Conservation (phyloP, 2,329 filamentous ascomycete genomes). For the Cytospora chrysosperma region DNA sequence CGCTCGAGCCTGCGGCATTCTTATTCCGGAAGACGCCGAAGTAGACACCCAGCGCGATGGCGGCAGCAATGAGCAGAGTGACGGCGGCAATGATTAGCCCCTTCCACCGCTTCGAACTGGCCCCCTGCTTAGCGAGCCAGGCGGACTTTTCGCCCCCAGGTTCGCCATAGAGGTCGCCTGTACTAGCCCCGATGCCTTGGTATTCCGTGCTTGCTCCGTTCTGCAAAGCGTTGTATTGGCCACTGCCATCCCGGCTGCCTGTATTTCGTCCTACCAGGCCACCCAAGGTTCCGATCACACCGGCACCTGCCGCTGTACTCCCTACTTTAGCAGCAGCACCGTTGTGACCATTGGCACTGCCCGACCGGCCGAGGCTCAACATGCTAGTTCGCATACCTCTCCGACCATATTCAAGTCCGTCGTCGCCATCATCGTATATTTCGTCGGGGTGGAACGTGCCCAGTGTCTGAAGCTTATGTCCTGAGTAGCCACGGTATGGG, state of each 20-base stretch:
- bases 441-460: slow-evolving; percentile 72
- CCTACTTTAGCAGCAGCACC: slow-evolving; percentile 44
- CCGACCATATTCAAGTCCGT: slow-evolving; percentile 63
- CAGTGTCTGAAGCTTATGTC: slow-evolving; percentile 48
- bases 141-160: slow-evolving; percentile 59
- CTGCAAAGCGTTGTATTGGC: slow-evolving; percentile 58
- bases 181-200: slow-evolving; percentile 32
- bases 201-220: slow-evolving; percentile 30
- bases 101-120: slow-evolving; percentile 63
- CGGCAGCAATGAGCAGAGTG: slow-evolving; percentile 65
- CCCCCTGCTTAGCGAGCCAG: slow-evolving; percentile 60
- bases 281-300: slow-evolving; percentile 42
- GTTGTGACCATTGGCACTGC: slow-evolving; percentile 36
- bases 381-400: slow-evolving; percentile 54
- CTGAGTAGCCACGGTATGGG: slow-evolving; percentile 63
- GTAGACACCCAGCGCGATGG: slow-evolving; percentile 70
- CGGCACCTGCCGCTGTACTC: slow-evolving; percentile 42
- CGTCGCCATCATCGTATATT: slow-evolving; percentile 85
- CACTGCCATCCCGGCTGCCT: slow-evolving; percentile 37
- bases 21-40: slow-evolving; percentile 68
- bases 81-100: slow-evolving; percentile 67
- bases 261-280: slow-evolving; percentile 38
- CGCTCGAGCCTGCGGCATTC: too few species aligned
- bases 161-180: slow-evolving; percentile 34
- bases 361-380: too few species aligned